phyloP scores from a whole-genome alignment of 805 yeast species.

The Candida vaughaniae region DNA sequence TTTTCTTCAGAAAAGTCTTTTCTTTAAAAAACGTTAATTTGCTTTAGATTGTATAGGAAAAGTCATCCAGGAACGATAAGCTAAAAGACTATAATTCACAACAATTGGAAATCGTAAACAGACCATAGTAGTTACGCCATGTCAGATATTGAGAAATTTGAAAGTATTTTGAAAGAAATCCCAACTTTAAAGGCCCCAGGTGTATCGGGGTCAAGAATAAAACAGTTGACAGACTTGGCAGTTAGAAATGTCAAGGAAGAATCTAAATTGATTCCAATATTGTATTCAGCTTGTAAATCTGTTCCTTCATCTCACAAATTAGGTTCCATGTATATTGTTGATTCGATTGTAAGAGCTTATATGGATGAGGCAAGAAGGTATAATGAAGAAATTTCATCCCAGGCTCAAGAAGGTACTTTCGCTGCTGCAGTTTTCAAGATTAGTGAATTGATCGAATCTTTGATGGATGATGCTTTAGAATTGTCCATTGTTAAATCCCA shows the following conservation, averaged over 20 bases:
- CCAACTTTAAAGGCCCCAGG: conserved; percentile 78
- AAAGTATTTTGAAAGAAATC: conserved; percentile 47
- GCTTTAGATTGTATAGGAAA: too few relatives aligned
- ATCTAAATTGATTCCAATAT: conserved; percentile 54
- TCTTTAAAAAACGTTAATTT: too few relatives aligned
- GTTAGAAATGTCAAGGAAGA: conserved; percentile 60
- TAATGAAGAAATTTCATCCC: conserved; percentile 45
- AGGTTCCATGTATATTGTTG: conserved; percentile 88
- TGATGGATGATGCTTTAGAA: conserved; percentile 62
- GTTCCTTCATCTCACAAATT: conserved; percentile 80
- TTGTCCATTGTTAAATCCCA: conserved; percentile 53
- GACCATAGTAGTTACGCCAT: conserved; percentile 18
- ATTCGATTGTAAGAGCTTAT: conserved; percentile 85
- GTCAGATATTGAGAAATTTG: conserved; percentile 48
- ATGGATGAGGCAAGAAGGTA: conserved; percentile 68
- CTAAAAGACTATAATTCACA: too few relatives aligned
- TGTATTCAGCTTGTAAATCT: conserved; percentile 66
- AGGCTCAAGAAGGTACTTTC: conserved; percentile 66
- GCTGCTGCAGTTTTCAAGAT: conserved; percentile 71
- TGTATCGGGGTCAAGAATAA: conserved; percentile 93
- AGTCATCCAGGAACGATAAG: too few relatives aligned
- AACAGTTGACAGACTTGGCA: conserved; percentile 77
- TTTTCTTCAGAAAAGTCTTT: too few relatives aligned
- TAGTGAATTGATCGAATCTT: conserved; percentile 59
- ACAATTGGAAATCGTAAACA: too few relatives aligned